Base-by-base conservation (phyloP, 2,329 filamentous ascomycete species). In the Aureobasidium namibiae region DNA sequence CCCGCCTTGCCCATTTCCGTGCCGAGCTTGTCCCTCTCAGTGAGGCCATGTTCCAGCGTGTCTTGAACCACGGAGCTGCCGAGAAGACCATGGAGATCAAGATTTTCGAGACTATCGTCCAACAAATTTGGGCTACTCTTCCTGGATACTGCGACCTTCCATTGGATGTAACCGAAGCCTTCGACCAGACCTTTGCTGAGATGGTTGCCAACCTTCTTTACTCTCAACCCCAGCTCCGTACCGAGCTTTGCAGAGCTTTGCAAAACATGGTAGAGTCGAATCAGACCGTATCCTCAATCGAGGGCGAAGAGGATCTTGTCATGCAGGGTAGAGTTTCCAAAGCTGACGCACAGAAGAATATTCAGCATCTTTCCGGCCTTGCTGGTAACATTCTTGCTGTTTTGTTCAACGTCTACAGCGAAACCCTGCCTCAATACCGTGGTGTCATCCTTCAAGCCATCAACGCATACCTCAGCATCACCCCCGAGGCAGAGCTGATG, bases 381-480 rank as follows among this genome's bases (percentile, higher is more conserved):
- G 82, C 92, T 1, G 87, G 87, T 62, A 97, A 97, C 67, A 82
- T 99, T 74, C 83, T 99, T 42, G 92, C 94, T 7, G 92, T 97
- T 0, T 78, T 99, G n/a, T 97, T 99, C 80, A 99, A 99, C 70
- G 92, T 99, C 45, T 99, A 99, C 76, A 96, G 89, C 64, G 89
- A 96, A 73, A 99, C 94, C 0, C 80, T 99, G 26, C 92, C 94
- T 2, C 90, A 96, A 69, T 94, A 90, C 68, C 83, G 94, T 65
- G 92, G 90, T 0, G 90, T 89, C 21, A 94, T 99, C 57, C 78
- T 99, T 34, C 89, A 92, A 71, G 96, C 92, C 63, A 94, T 97
- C 76, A 96, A 97, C 73, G 86, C 90, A 5, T 97, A 92, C 74
- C 77, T 99, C 60, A 95, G 92, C 76, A 89, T 97, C 67, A 72